These are phyloP conservation scores for Herpetospermum pedunculosum DNA, from an alignment of 306 rosid genomes.

Conservation along the genomic window DNA sequence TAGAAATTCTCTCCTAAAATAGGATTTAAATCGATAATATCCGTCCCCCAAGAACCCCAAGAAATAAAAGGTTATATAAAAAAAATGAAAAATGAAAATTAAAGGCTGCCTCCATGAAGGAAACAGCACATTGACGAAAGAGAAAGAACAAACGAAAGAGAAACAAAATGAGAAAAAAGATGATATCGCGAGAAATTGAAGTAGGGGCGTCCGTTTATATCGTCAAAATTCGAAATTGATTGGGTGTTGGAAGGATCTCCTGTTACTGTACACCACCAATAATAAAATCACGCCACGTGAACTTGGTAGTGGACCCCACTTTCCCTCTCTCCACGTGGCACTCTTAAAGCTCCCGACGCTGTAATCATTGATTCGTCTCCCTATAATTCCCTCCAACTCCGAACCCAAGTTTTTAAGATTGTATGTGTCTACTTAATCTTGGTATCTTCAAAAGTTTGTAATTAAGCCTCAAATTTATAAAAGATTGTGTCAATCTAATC, in stretches of 20 bases:
- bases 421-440: too few species aligned
- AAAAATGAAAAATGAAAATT: neutral
- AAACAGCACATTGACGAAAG: conserved; percentile 5
- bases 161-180: neutral
- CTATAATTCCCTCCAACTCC: neutral
- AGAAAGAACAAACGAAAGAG: neutral
- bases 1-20: too few species aligned
- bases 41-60: neutral
- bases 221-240: neutral
- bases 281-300: conserved; percentile 11
- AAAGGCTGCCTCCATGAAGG: conserved; percentile 16
- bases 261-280: conserved; percentile 1
- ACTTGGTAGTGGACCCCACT: conserved; percentile 7
- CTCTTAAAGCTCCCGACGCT: neutral
- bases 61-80: neutral
- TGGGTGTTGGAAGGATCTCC: neutral
- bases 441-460: too few species aligned
- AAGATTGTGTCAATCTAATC: too few species aligned
- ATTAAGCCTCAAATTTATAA: too few species aligned
- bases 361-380: conserved; percentile 3
- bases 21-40: neutral
- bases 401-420: too few species aligned
- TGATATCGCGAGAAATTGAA: neutral
- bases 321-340: conserved; percentile 6
- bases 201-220: neutral